Percentiles rank a stretch among this genome's conserved stretches.
Evolutionary conservation across 257 asterid genomes (phyloP).

Genomic region (Solanum sejunctum): DNA sequence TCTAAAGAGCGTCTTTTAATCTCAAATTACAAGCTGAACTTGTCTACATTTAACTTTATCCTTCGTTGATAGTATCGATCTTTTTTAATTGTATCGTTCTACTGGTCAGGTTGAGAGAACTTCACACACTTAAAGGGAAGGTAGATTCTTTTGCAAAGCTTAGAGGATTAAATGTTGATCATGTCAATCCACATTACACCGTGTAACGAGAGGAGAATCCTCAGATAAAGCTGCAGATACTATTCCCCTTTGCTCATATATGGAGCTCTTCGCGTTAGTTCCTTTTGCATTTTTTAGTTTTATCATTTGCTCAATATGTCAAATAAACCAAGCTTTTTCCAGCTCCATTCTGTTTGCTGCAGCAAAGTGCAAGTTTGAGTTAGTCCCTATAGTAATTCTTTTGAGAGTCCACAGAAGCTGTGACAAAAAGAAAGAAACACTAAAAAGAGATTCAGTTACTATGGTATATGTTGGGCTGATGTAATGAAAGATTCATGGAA

Average conservation of each 20-base stretch:
- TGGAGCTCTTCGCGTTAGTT: background rate
- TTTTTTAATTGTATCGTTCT: background rate
- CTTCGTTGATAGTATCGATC: background rate
- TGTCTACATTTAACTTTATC: background rate
- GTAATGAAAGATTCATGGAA: background rate
- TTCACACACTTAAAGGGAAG: slow-evolving; percentile 49
- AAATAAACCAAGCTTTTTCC: background rate
- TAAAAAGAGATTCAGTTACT: background rate
- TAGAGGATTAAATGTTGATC: slow-evolving; percentile 38
- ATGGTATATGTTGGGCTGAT: background rate
- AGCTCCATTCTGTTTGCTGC: background rate
- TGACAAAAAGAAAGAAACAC: background rate
- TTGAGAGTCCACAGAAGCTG: background rate
- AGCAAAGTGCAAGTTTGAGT: background rate
- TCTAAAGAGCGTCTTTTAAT: background rate
- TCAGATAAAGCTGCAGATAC: background rate
- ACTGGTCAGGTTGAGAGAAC: slow-evolving; percentile 37
- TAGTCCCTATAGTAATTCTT: background rate
- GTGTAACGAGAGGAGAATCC: slow-evolving; percentile 10
- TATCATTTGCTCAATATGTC: background rate
- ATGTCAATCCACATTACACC: slow-evolving; percentile 37
- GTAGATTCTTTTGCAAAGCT: slow-evolving; percentile 55
- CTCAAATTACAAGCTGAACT: background rate
- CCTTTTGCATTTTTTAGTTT: background rate
- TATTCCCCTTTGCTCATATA: background rate